Conservation (phyloP, 768 basidiomycete genomes). For the Kwoniella mangroviensis region DNA sequence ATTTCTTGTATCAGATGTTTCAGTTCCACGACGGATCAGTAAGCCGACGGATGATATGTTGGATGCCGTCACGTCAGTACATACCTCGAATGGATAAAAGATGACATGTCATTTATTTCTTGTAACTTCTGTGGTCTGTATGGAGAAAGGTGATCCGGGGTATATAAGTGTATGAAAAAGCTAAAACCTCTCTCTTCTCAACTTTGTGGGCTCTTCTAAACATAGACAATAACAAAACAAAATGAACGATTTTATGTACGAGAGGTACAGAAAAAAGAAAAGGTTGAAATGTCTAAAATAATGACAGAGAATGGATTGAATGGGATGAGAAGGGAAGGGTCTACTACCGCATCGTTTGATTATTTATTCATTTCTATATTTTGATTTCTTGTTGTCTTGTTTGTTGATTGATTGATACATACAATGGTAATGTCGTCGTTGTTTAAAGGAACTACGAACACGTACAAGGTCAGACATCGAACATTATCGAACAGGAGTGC, state of each 20-base stretch:
- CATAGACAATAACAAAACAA: too few species aligned
- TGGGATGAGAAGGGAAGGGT: not conserved
- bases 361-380: not conserved
- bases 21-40: too few species aligned
- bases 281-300: not conserved
- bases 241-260: too few species aligned
- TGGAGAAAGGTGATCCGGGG: not conserved
- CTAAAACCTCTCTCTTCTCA: not conserved
- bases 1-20: too few species aligned
- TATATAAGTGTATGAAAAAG: not conserved
- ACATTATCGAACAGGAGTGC: too few species aligned
- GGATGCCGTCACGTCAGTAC: not conserved
- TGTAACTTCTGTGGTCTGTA: slow-evolving; percentile 5
- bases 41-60: too few species aligned
- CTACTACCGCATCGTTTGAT: not conserved
- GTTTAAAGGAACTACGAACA: slow-evolving; percentile 13
- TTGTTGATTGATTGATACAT: slow-evolving; percentile 6
- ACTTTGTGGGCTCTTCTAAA: not conserved
- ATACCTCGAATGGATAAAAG: not conserved
- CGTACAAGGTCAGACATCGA: too few species aligned
- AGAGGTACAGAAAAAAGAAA: too few species aligned
- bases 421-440: slow-evolving; percentile 1
- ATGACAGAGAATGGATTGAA: not conserved
- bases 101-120: slow-evolving; percentile 5
- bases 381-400: not conserved